Base-by-base conservation (phyloP, 805 yeast species). In the Metschnikowia rubicola region DNA sequence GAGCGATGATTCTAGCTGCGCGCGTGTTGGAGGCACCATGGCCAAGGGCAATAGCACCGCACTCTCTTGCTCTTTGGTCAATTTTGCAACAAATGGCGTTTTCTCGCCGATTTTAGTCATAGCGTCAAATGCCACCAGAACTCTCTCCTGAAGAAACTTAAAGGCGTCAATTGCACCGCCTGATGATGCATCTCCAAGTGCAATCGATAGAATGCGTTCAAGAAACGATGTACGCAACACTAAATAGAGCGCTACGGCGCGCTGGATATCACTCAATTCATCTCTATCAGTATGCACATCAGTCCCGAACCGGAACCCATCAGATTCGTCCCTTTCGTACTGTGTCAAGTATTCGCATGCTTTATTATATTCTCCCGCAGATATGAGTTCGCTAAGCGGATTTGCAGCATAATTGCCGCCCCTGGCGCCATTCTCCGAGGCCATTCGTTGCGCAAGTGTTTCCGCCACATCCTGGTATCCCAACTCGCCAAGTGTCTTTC, bases 381-480 rank as follows among this genome's bases (percentile, higher is more conserved):
- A 11, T 19, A 48, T 43, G n/a, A 48, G 44, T 26, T 42, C 50
- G 10, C 29, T 39, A 8, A 42, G 17, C 10, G 47, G 37, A 32
- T 44, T 21, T 12, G 28, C 19, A 17, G 35, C 2, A 4, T 8
- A 8, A 10, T 11, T 3, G 17, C 9, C 11, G 9, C 11, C 30
- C 15, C 11, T 17, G 11, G 35, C 39, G 31, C 12, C 13, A 12
- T n/a, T 29, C 13, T 34, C 44, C 19, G 43, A 10, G 17, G 44
- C 48, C 28, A 45, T 17, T n/a, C 45, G 41, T 15, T 44, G 35
- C 9, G 47, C 46, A 30, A 67, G 43, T 9, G 52, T 48, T 10
- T 57, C 57, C 11, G 70, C 58, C 30, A 67, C 52, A 3, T 55
- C 56, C 15, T 46, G 43, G 42, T 65, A 66, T 3, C 72, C 72